These are phyloP conservation scores for Wilhelminamyces savonicus DNA, from an alignment of 805 yeast genomes.

Conservation along the genomic window DNA sequence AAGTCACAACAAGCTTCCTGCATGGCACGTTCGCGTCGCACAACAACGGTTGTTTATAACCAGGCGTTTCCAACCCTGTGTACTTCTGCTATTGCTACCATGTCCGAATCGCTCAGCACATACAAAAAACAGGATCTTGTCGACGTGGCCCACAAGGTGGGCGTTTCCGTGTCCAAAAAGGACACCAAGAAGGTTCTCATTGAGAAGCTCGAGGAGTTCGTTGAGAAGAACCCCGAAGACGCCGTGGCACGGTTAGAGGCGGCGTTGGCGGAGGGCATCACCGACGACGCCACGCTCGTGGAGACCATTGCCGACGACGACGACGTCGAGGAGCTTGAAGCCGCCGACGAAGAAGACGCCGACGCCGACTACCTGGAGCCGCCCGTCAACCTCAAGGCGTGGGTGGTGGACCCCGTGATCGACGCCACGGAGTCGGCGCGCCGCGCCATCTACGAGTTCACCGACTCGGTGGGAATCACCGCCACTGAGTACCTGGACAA, in stretches of 20 bases:
- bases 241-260: constrained; percentile 13
- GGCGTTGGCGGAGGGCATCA: constrained; percentile 5
- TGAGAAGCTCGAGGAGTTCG: constrained; percentile 28
- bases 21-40: too few relatives aligned
- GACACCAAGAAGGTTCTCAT: constrained; percentile 37
- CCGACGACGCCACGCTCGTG: constrained; percentile 16
- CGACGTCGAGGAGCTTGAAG: constrained; percentile 7
- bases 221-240: constrained; percentile 20
- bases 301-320: constrained; percentile 10
- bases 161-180: constrained; percentile 26
- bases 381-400: constrained; percentile 32
- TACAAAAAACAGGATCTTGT: constrained; percentile 37
- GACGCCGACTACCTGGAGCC: constrained; percentile 34
- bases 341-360: constrained; percentile 19
- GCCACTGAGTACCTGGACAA: constrained; percentile 28
- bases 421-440: constrained; percentile 18
- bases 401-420: constrained; percentile 33
- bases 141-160: constrained; percentile 28
- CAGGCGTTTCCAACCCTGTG: too few relatives aligned
- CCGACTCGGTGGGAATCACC: constrained; percentile 32
- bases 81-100: too few relatives aligned
- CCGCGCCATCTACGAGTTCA: constrained; percentile 20
- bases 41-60: too few relatives aligned
- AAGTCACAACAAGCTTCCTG: too few relatives aligned
- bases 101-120: too few relatives aligned